Percentiles rank a stretch among this genome's conserved stretches.
phyloP scores from a whole-genome alignment of 805 yeast genomes.

The Kodamaea nitidulidarum region DNA sequence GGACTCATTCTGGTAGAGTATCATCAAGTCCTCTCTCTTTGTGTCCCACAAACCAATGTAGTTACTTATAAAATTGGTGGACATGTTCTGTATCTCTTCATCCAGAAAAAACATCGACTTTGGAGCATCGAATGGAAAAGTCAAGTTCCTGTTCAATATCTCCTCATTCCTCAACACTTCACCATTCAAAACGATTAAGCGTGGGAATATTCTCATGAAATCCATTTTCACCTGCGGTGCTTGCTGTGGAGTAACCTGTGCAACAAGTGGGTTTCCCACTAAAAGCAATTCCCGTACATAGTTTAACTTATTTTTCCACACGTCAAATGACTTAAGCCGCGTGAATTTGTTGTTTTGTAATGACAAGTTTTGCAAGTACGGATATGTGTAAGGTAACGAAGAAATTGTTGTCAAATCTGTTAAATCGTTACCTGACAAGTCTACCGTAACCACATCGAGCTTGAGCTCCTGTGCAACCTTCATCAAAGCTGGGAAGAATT shows the following conservation, averaged over 20 bases:
- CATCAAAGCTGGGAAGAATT: slow-evolving; percentile 87
- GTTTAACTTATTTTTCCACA: slow-evolving; percentile 74
- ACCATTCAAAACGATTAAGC: slow-evolving; percentile 74
- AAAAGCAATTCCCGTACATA: slow-evolving; percentile 73
- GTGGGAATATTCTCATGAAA: slow-evolving; percentile 72
- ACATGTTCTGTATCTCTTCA: slow-evolving; percentile 59
- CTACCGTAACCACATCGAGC: slow-evolving; percentile 65
- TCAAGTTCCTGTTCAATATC: slow-evolving; percentile 47
- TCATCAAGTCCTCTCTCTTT: slow-evolving; percentile 63
- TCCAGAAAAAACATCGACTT: slow-evolving; percentile 80
- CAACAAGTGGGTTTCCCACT: slow-evolving; percentile 70
- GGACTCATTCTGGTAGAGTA: slow-evolving; percentile 76
- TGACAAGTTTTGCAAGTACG: slow-evolving; percentile 72
- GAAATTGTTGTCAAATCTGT: slow-evolving; percentile 56
- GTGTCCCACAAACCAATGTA: slow-evolving; percentile 80
- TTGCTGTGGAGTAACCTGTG: slow-evolving; percentile 21
- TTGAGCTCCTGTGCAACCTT: slow-evolving; percentile 60
- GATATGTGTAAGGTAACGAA: slow-evolving; percentile 69
- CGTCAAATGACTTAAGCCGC: slow-evolving; percentile 57
- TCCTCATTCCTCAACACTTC: slow-evolving; percentile 70
- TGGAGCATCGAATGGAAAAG: slow-evolving; percentile 51
- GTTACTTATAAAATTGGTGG: slow-evolving; percentile 74
- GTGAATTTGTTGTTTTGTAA: slow-evolving; percentile 70
- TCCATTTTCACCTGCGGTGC: slow-evolving; percentile 50
- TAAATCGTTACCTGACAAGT: slow-evolving; percentile 57